These are phyloP conservation scores for Glycyrrhiza uralensis DNA, from an alignment of 306 rosid genomes.

Conservation along the genomic window DNA sequence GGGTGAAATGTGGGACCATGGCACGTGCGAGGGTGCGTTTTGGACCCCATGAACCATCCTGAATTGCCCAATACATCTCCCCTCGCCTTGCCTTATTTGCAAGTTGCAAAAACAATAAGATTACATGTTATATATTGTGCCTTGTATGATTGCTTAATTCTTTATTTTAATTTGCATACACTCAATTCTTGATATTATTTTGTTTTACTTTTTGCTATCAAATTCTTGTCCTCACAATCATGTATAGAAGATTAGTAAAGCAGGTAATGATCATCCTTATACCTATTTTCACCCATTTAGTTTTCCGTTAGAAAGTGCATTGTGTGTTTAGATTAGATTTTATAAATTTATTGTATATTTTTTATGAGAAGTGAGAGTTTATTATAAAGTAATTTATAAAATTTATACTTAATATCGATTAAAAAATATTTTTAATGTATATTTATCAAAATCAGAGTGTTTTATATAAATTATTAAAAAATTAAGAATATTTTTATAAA, in stretches of 20 bases:
- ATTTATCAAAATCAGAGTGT: not conserved
- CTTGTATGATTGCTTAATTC: not conserved
- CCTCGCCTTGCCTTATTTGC: not conserved
- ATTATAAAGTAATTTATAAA: not conserved
- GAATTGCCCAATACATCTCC: slow-evolving; percentile 12
- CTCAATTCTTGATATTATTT: not conserved
- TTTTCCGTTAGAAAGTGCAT: not conserved
- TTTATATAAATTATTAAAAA: not conserved
- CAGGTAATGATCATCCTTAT: not conserved
- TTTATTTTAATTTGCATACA: not conserved
- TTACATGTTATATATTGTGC: not conserved
- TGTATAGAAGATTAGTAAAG: not conserved
- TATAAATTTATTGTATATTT: not conserved
- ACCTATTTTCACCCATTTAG: no score
- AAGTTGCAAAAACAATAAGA: not conserved
- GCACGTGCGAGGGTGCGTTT: slow-evolving; percentile 11
- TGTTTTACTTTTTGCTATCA: slow-evolving; percentile 8
- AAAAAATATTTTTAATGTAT: no score
- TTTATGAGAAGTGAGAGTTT: not conserved
- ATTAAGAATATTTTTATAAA: not conserved
- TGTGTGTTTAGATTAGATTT: not conserved
- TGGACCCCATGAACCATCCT: not conserved
- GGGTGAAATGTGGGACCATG: slow-evolving; percentile 13
- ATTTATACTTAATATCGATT: not conserved
- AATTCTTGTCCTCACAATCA: not conserved